These are phyloP conservation scores for Bipolaris bicolor DNA, from an alignment of 2,329 filamentous ascomycete species.

Conservation along the genomic window DNA sequence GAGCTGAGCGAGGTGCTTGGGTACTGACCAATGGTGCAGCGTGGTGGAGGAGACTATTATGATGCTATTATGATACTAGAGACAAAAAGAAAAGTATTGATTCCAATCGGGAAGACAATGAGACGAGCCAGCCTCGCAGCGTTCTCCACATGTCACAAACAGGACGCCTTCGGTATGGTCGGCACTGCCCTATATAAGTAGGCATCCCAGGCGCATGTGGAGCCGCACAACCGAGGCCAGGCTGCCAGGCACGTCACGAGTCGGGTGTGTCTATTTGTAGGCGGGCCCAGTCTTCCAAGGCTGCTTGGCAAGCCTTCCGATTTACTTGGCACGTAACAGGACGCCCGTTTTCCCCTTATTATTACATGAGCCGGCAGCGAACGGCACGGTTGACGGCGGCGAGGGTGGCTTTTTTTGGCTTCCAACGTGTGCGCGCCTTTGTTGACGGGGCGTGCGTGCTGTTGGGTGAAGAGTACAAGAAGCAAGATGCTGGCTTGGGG, in stretches of 20 bases:
- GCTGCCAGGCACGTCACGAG: background rate
- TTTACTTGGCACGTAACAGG: background rate
- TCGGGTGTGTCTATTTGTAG: slow-evolving; percentile 9
- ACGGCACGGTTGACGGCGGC: background rate
- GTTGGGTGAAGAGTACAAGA: background rate
- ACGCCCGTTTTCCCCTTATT: slow-evolving; percentile 5
- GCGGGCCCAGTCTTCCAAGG: background rate
- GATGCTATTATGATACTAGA: background rate
- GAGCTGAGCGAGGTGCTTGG: background rate
- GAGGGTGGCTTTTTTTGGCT: background rate
- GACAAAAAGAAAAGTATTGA: background rate
- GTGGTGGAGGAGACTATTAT: background rate
- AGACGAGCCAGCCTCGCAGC: background rate
- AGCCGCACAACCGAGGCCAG: background rate
- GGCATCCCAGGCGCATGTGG: background rate
- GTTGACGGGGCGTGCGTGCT: background rate
- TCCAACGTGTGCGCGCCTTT: background rate
- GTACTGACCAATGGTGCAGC: background rate
- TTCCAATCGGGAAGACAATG: too few relatives aligned
- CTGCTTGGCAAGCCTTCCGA: slow-evolving; percentile 7
- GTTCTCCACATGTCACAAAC: background rate
- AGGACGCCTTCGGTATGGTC: background rate
- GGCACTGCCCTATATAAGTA: background rate
- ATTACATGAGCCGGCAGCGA: background rate
- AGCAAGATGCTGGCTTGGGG: background rate